phyloP scores from a whole-genome alignment of 2,329 filamentous ascomycete genomes.

The Colletotrichum australisinense region DNA sequence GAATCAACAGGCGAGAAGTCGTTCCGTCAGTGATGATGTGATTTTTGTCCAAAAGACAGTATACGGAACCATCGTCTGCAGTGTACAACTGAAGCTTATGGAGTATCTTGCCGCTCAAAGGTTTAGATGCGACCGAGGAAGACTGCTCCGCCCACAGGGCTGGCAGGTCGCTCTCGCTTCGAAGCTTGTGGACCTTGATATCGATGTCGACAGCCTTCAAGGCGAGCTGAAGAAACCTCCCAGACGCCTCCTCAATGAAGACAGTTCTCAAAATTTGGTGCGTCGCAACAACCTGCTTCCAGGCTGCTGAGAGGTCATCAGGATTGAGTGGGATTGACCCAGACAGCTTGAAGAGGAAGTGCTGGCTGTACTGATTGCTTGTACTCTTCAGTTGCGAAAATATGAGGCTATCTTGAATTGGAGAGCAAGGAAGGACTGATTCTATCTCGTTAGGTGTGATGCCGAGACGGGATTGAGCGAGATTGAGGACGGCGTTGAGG shows the following conservation, averaged over 20 bases:
- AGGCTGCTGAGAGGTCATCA: not conserved
- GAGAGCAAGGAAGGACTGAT: slow-evolving; percentile 16
- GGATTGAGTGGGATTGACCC: not conserved
- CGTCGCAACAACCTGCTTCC: not conserved
- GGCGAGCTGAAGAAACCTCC: not conserved
- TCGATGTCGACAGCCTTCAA: not conserved
- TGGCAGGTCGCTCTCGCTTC: not conserved
- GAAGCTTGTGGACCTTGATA: not conserved
- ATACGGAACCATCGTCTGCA: not conserved
- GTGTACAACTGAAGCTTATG: slow-evolving; percentile 7
- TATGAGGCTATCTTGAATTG: slow-evolving; percentile 27
- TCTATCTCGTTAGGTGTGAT: not conserved
- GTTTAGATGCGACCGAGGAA: not conserved
- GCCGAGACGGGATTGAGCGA: not conserved
- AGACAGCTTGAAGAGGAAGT: slow-evolving; percentile 19
- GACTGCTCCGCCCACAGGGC: not conserved
- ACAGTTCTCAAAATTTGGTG: slow-evolving; percentile 4
- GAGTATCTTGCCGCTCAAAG: not conserved
- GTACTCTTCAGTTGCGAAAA: slow-evolving; percentile 12
- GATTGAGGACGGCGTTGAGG: not conserved
- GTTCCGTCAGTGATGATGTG: slow-evolving; percentile 25
- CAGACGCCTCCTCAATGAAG: slow-evolving; percentile 4
- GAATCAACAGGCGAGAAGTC: slow-evolving; percentile 15
- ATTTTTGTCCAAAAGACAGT: slow-evolving; percentile 22
- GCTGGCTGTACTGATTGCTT: not conserved